A percentile compares a stretch with the other conserved stretches of the same genome.
Evolutionary conservation across 352 stramenopile genomes (phyloP).

Genomic region (Globisporangium irregulare): DNA sequence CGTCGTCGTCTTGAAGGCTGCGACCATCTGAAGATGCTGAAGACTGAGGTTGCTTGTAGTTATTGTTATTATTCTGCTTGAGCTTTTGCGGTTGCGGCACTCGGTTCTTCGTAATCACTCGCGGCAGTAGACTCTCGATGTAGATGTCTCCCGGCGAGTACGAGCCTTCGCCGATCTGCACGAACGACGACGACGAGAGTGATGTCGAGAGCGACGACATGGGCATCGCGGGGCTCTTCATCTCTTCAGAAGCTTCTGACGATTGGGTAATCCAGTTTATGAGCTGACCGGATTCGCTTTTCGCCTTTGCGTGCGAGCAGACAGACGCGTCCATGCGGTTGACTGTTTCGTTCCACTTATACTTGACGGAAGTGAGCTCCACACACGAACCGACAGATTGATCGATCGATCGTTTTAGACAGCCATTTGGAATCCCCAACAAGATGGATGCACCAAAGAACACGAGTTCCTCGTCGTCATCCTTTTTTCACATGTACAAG

Average conservation of each 20-base stretch:
- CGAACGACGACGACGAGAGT: slow-evolving; percentile 31
- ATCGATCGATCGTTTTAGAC: background rate
- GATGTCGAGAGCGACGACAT: slow-evolving; percentile 18
- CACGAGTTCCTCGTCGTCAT: background rate
- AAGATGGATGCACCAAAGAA: slow-evolving; percentile 3
- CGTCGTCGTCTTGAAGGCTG: slow-evolving; percentile 2
- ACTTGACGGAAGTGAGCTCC: background rate
- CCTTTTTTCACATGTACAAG: slow-evolving; percentile 61
- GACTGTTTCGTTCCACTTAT: background rate
- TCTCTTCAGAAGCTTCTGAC: slow-evolving; percentile 1
- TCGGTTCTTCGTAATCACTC: slow-evolving; percentile 16
- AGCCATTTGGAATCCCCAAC: background rate
- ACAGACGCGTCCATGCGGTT: background rate
- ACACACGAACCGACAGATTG: background rate
- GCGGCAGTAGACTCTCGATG: slow-evolving; percentile 57
- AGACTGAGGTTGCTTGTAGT: background rate
- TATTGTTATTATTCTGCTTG: background rate
- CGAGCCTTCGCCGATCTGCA: slow-evolving; percentile 51
- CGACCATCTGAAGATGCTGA: background rate
- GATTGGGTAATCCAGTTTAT: background rate
- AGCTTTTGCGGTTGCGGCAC: background rate
- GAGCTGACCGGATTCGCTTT: background rate
- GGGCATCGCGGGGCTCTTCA: slow-evolving; percentile 18
- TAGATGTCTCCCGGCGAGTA: slow-evolving; percentile 57
- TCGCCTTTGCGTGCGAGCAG: background rate